Evolutionary conservation across 2,329 filamentous ascomycete species (phyloP).

Genomic region (Hirsutella thompsonii): DNA sequence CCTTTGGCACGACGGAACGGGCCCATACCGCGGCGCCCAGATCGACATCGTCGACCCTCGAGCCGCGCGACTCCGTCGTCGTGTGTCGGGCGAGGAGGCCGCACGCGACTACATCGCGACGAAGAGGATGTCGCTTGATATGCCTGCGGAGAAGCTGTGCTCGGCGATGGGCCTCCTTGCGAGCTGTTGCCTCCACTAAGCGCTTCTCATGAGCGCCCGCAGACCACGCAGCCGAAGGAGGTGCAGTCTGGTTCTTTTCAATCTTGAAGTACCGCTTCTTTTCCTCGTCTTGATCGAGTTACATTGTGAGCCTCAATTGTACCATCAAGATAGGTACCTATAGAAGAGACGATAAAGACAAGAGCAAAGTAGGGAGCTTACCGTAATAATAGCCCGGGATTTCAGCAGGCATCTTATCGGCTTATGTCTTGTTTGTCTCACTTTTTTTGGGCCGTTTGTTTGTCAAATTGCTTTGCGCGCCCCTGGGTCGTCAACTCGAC

Average conservation of each 20-base stretch:
- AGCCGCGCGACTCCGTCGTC: conserved; percentile 7
- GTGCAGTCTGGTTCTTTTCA: conserved; percentile 41
- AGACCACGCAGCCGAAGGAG: conserved; percentile 38
- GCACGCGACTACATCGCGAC: conserved; percentile 18
- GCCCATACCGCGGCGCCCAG: conserved; percentile 23
- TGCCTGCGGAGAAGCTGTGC: conserved; percentile 20
- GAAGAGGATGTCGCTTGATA: conserved; percentile 23
- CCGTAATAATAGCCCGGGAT: conserved; percentile 46
- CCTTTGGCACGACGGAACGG: conserved; percentile 24
- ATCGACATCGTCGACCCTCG: conserved; percentile 12
- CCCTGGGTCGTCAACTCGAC: no score
- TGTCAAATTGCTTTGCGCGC: no score
- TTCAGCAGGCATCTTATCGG: conserved; percentile 17
- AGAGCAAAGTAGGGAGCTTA: conserved; percentile 12
- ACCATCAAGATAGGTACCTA: not conserved
- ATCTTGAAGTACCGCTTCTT: conserved; percentile 59
- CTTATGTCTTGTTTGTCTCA: not conserved
- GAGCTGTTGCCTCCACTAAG: conserved; percentile 27
- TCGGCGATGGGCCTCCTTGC: conserved; percentile 12
- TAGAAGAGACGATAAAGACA: not conserved
- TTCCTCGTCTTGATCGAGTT: conserved; percentile 27
- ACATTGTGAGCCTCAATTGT: not conserved
- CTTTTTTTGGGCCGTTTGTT: not conserved
- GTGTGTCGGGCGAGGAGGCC: conserved; percentile 16
- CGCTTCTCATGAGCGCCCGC: conserved; percentile 45